Evolutionary conservation across 1,284 basidiomycete species (phyloP), one percentile per base, ranked within the genome.

Genomic region (Cryptococcus sp.): DNA sequence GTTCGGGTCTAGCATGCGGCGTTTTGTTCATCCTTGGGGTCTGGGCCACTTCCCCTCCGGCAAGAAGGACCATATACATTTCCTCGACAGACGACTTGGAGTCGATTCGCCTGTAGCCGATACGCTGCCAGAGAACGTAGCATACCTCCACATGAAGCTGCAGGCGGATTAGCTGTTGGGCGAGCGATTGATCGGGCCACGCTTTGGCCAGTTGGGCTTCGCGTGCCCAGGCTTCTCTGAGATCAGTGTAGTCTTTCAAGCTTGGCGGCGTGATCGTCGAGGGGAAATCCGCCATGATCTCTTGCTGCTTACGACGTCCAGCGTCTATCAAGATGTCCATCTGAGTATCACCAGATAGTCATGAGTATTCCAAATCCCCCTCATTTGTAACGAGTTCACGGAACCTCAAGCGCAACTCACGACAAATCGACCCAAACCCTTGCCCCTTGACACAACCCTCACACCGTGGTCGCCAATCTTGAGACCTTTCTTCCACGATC

Each of bases 321-420:
- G 51, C 39, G 5, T 47, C 20, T 47, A 64, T 58, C 15, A 75
- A 52, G 16, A 39, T 38, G 57, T 72, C 73, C 67, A 73, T 70
- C 73, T 73, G 48, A 19, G 11, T 7, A 45, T 63, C 20, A 60
- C 30, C 51, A 54, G 52, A 20, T 16, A 20, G 41, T 20, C 10
- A 11, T 45, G 19, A 54, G 40, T 20, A 3, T 23, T 17, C 11
- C 6, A 42, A 30, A 30, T 16, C 27, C 8, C 30, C 8, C 30
- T 10, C 8, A 10, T 2, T 10, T 8, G 30, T 30, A 13, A 35
- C 7, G 30, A 35, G 13, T 8, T 10, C 8, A 35, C 13, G 30
- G 8, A 35, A 35, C 10, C 30, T 19, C 8, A 10, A 1, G 23
- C n/a, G 30, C 7, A 2, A 70, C 73, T 57, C 43, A 71, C 72